phyloP scores from a whole-genome alignment of 352 stramenopile species.

The Hyphochytrium catenoides region DNA sequence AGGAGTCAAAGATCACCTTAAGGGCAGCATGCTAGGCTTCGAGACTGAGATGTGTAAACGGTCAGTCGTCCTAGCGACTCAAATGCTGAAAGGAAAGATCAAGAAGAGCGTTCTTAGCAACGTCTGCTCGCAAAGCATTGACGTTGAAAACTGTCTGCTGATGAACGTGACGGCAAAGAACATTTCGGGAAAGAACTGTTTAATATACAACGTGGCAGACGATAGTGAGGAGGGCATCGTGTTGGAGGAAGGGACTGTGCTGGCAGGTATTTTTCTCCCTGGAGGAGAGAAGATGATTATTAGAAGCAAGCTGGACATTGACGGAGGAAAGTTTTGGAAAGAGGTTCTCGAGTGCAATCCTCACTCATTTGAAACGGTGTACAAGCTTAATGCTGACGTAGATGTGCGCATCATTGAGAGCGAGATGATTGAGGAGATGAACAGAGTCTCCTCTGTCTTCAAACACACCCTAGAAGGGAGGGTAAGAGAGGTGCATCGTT shows the following conservation, averaged over 20 bases:
- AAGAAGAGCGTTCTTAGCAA: constrained; percentile 61
- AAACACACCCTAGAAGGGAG: too few species aligned
- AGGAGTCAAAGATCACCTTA: constrained; percentile 36
- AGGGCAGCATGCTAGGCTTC: constrained; percentile 41
- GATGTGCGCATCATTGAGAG: constrained; percentile 58
- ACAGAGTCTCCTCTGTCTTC: too few species aligned
- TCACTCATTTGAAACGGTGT: constrained; percentile 83
- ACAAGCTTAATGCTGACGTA: constrained; percentile 69
- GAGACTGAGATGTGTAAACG: constrained; percentile 24
- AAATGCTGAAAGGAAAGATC: constrained; percentile 34
- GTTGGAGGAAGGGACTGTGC: constrained; percentile 72
- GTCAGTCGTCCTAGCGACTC: constrained; percentile 46
- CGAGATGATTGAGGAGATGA: too few species aligned
- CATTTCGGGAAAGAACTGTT: constrained; percentile 76
- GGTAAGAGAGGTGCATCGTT: too few species aligned
- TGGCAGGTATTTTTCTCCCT: constrained; percentile 75
- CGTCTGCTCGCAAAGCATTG: constrained; percentile 64
- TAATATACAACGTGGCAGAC: constrained; percentile 92
- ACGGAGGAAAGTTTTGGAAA: constrained; percentile 83
- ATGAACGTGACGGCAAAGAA: constrained; percentile 91
- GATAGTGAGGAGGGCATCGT: constrained; percentile 64
- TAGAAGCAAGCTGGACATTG: constrained; percentile 69
- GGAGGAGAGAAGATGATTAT: constrained; percentile 75
- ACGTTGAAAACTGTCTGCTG: constrained; percentile 81
- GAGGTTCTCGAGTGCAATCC: constrained; percentile 67